A percentile compares a stretch with the other conserved stretches of the same genome.
These are phyloP conservation scores for Aspergillus sp. DNA, from an alignment of 2,329 filamentous ascomycete genomes.

Conservation along the genomic window DNA sequence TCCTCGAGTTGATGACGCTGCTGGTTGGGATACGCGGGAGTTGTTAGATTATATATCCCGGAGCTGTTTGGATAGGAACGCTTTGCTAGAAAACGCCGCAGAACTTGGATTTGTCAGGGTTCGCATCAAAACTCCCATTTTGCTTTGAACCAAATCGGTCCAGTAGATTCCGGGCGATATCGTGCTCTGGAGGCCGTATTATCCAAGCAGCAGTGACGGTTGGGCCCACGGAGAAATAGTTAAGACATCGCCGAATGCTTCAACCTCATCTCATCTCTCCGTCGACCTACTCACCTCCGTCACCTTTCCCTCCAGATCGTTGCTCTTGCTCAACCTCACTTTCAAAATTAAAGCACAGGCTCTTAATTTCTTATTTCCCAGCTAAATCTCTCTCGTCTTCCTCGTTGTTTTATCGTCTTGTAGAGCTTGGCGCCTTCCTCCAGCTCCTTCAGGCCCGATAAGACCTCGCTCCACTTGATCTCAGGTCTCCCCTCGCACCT, in stretches of 20 bases:
- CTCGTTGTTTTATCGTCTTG: constrained; percentile 4
- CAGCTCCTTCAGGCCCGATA: constrained; percentile 17
- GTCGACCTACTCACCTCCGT: not conserved
- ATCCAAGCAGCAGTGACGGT: constrained; percentile 3
- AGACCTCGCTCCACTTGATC: constrained; percentile 19
- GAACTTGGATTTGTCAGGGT: not conserved
- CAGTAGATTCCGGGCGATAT: not conserved
- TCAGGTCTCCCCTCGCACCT: constrained; percentile 3
- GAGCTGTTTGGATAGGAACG: not conserved
- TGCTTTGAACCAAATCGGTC: not conserved
- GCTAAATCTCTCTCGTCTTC: not conserved
- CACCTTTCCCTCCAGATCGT: not conserved
- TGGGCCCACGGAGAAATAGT: constrained; percentile 17
- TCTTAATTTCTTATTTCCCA: not conserved
- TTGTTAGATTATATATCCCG: not conserved
- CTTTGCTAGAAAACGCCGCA: not conserved
- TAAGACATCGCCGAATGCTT: constrained; percentile 12
- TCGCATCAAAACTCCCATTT: not conserved
- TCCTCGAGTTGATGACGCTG: not conserved
- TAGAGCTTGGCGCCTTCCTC: constrained; percentile 13
- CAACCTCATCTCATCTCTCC: constrained; percentile 6
- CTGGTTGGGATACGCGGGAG: not conserved
- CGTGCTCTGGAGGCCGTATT: not conserved
- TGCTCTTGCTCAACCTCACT: not conserved
- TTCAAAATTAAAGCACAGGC: not conserved